Evolutionary conservation across 2,329 filamentous ascomycete genomes (phyloP).

Genomic region (Diaporthe ampelina): DNA sequence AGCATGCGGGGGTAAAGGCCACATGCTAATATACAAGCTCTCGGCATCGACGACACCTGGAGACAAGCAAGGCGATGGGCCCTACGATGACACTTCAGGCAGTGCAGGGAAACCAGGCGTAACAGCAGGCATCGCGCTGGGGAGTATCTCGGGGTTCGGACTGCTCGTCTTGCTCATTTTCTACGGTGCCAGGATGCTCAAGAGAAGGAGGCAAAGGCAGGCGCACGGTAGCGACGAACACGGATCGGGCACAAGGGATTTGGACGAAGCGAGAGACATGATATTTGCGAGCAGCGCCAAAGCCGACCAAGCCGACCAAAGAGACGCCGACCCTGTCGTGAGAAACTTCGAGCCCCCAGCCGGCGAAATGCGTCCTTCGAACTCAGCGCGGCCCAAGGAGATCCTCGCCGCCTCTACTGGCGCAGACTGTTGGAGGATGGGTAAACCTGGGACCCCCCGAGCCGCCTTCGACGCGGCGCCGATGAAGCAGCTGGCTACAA

Average conservation of each 20-base stretch:
- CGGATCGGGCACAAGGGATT: background rate
- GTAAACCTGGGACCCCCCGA: conserved; percentile 68
- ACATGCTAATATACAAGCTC: conserved; percentile 31
- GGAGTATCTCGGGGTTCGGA: conserved; percentile 30
- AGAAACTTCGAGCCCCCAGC: conserved; percentile 6
- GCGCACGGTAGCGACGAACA: background rate
- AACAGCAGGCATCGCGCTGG: conserved; percentile 28
- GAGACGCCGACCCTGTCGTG: conserved; percentile 24
- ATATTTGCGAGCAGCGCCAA: background rate
- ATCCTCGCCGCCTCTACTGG: conserved; percentile 31
- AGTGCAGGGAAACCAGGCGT: background rate
- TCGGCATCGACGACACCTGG: background rate
- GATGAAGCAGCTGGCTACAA: background rate
- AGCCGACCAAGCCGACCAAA: background rate
- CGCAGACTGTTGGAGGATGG: conserved; percentile 27
- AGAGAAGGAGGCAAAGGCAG: background rate
- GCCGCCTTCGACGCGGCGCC: conserved; percentile 73
- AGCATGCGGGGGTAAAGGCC: conserved; percentile 28
- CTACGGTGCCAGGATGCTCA: conserved; percentile 7
- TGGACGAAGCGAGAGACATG: background rate
- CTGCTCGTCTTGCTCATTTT: conserved; percentile 13
- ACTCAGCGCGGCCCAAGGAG: background rate
- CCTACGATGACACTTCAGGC: background rate
- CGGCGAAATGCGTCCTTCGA: conserved; percentile 1
- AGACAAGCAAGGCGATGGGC: background rate